These are phyloP conservation scores for Metschnikowia corniflorae DNA, from an alignment of 805 yeast species.

Conservation along the genomic window DNA sequence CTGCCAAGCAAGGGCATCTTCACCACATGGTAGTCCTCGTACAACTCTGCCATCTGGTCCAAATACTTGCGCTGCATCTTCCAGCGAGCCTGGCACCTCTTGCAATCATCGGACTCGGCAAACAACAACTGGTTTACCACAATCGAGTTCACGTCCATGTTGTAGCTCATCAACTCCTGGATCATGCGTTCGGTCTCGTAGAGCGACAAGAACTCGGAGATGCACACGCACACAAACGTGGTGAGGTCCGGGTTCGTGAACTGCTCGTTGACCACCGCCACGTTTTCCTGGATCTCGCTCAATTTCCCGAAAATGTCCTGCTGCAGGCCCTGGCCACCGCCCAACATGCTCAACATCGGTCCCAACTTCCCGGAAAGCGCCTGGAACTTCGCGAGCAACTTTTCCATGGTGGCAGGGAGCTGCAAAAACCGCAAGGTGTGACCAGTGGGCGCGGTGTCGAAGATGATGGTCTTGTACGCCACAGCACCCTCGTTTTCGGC, in stretches of 20 bases:
- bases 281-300: constrained; percentile 74
- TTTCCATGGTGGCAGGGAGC: constrained; percentile 88
- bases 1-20: constrained; percentile 93
- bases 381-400: constrained; percentile 79
- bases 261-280: constrained; percentile 86
- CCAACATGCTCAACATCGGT: constrained; percentile 76
- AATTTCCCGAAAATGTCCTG: constrained; percentile 75
- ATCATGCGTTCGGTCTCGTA: constrained; percentile 98
- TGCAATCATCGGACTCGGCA: constrained; percentile 82
- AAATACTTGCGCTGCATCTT: constrained; percentile 94
- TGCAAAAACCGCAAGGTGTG: constrained; percentile 94
- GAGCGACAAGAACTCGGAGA: constrained; percentile 90
- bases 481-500: constrained; percentile 16
- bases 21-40: constrained; percentile 95
- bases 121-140: constrained; percentile 91
- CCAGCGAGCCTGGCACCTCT: constrained; percentile 88
- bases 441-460: constrained; percentile 99
- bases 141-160: constrained; percentile 95
- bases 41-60: constrained; percentile 92
- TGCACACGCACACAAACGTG: constrained; percentile 94
- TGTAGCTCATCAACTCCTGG: constrained; percentile 90
- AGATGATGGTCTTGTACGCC: constrained; percentile 79
- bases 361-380: constrained; percentile 85
- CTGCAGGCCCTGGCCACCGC: constrained; percentile 53
- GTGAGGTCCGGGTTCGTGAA: constrained; percentile 95